These are phyloP conservation scores for Rhizomucor miehei DNA, from an alignment of 371 early-diverging fungal species.

Conservation along the genomic window DNA sequence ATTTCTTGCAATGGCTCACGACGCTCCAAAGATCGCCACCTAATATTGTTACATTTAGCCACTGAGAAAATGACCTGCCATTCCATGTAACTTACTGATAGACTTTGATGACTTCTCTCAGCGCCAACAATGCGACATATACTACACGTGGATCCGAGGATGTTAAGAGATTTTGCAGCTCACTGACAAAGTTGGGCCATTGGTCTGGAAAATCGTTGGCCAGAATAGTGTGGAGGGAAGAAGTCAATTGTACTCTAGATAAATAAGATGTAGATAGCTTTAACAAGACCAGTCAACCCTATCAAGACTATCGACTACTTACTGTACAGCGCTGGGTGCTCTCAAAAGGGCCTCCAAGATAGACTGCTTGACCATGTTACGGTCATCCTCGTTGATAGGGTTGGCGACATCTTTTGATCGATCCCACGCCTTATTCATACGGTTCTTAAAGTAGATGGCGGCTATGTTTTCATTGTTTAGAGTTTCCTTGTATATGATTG, in stretches of 20 bases:
- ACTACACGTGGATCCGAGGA: conserved; percentile 62
- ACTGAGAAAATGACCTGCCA: neutral
- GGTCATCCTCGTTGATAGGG: conserved; percentile 69
- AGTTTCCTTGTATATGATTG: too few species aligned
- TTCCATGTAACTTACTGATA: conserved; percentile 61
- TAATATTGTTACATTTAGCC: conserved; percentile 6
- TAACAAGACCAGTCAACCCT: neutral
- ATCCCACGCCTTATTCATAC: conserved; percentile 74
- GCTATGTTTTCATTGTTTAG: conserved; percentile 47
- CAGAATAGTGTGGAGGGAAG: conserved; percentile 66
- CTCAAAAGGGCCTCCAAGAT: conserved; percentile 74
- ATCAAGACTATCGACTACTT: conserved; percentile 16
- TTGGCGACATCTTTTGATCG: conserved; percentile 34
- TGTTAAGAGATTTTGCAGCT: conserved; percentile 59
- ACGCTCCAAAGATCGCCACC: conserved; percentile 55
- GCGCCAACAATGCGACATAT: conserved; percentile 71
- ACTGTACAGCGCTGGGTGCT: conserved; percentile 70
- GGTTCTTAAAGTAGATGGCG: conserved; percentile 95
- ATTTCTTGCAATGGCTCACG: conserved; percentile 66
- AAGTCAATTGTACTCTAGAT: conserved; percentile 69
- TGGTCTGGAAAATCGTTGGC: conserved; percentile 72
- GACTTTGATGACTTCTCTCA: conserved; percentile 77
- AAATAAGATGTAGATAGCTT: conserved; percentile 1
- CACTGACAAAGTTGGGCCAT: conserved; percentile 79
- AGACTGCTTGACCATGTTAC: conserved; percentile 59